These are phyloP conservation scores for Datisca glomerata DNA, from an alignment of 306 rosid species.

Conservation along the genomic window DNA sequence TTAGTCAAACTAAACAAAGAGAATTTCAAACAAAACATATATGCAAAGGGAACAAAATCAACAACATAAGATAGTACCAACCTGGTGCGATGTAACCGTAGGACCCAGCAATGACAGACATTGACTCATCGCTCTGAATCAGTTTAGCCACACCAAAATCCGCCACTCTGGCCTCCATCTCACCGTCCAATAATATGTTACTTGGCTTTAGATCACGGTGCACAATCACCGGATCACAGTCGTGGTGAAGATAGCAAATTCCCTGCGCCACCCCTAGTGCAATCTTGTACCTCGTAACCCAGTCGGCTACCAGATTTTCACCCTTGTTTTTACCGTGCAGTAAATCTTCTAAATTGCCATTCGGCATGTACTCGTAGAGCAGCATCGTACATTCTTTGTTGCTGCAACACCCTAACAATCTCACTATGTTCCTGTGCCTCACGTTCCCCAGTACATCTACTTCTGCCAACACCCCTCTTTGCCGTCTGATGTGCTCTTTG, in stretches of 20 bases:
- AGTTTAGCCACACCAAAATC: constrained; percentile 94
- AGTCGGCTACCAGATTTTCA: constrained; percentile 57
- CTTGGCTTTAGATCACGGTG: constrained; percentile 92
- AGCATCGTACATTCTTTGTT: constrained; percentile 80
- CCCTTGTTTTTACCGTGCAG: constrained; percentile 64
- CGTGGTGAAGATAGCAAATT: constrained; percentile 90
- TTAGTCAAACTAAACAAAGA: neutral
- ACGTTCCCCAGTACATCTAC: constrained; percentile 92
- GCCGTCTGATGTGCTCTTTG: constrained; percentile 54
- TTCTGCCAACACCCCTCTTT: constrained; percentile 85
- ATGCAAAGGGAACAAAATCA: neutral
- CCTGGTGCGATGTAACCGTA: constrained; percentile 99
- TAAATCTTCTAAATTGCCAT: constrained; percentile 72
- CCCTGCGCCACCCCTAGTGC: constrained; percentile 95
- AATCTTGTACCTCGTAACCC: constrained; percentile 75
- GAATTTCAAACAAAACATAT: constrained; percentile 1
- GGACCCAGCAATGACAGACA: constrained; percentile 96
- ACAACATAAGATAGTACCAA: constrained; percentile 9
- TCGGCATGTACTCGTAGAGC: constrained; percentile 89
- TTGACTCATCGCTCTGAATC: constrained; percentile 69
- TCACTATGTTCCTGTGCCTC: constrained; percentile 93
- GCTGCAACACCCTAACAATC: constrained; percentile 88
- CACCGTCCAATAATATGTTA: constrained; percentile 66
- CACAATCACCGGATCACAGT: constrained; percentile 79
- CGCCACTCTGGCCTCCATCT: constrained; percentile 91